Evolutionary conservation across 148 eudicot species (phyloP).

Genomic region (Rhododendron mucronatum): DNA sequence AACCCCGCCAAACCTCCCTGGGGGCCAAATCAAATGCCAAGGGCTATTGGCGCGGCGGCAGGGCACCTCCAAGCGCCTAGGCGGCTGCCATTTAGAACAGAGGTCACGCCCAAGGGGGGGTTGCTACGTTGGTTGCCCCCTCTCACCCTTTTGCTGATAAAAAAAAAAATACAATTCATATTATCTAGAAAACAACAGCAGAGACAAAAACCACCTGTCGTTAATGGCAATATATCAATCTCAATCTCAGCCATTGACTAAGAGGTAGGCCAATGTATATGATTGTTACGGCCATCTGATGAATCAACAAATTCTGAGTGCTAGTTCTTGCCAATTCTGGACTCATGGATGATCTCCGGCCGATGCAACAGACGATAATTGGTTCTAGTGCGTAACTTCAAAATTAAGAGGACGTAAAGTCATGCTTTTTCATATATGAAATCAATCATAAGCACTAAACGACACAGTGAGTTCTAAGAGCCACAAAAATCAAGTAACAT

Average conservation of each 20-base stretch:
- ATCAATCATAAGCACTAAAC: not conserved
- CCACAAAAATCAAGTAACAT: not conserved
- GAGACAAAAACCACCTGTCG: not conserved
- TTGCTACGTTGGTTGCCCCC: no score
- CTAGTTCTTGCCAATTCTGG: not conserved
- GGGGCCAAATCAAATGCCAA: no score
- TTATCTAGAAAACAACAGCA: not conserved
- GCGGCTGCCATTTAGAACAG: no score
- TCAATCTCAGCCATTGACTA: slow-evolving; percentile 3
- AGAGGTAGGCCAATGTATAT: not conserved
- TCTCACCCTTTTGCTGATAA: no score
- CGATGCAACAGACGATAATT: not conserved
- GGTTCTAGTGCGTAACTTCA: not conserved
- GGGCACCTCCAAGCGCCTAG: no score
- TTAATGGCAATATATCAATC: not conserved
- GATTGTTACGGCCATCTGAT: not conserved
- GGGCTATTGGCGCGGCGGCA: no score
- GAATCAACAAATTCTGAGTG: not conserved
- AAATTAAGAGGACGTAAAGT: not conserved
- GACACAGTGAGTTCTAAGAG: not conserved
- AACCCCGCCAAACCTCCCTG: no score
- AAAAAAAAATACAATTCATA: not conserved
- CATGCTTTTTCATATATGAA: not conserved
- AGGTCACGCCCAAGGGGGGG: no score
- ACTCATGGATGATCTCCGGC: not conserved